Percentiles rank a stretch among this genome's conserved stretches.
These are phyloP conservation scores for Globisporangium paroecandrum DNA, from an alignment of 352 stramenopile species.

Conservation along the genomic window DNA sequence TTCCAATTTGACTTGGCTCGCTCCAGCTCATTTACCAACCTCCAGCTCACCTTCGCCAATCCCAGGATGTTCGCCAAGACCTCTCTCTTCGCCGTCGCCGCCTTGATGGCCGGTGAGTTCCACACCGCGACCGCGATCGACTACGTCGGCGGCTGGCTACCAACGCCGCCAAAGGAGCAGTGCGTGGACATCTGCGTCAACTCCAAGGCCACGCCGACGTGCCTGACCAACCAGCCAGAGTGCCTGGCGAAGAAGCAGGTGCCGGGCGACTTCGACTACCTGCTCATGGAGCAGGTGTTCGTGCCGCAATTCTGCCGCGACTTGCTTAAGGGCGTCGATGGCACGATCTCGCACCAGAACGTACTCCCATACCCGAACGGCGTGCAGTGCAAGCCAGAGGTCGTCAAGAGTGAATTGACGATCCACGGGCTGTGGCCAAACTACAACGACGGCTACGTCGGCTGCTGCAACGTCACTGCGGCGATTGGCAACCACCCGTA, in stretches of 20 bases:
- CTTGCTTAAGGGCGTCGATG: slow-evolving; percentile 64
- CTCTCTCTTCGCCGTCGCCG: slow-evolving; percentile 15
- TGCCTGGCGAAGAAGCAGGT: slow-evolving; percentile 65
- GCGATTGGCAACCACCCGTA: slow-evolving; percentile 55
- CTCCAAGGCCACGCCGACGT: slow-evolving; percentile 57
- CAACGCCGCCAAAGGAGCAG: slow-evolving; percentile 38
- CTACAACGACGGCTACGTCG: slow-evolving; percentile 70
- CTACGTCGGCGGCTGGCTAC: slow-evolving; percentile 62
- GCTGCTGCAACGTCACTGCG: slow-evolving; percentile 63
- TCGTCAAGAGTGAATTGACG: slow-evolving; percentile 54
- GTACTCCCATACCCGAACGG: slow-evolving; percentile 61
- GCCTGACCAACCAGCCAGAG: slow-evolving; percentile 43
- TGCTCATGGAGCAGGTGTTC: slow-evolving; percentile 77
- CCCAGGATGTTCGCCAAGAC: slow-evolving; percentile 18
- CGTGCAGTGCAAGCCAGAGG: slow-evolving; percentile 38
- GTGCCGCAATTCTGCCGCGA: slow-evolving; percentile 83
- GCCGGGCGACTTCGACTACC: slow-evolving; percentile 74
- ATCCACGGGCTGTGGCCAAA: slow-evolving; percentile 80
- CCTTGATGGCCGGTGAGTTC: slow-evolving; percentile 16
- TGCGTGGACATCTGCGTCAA: slow-evolving; percentile 76
- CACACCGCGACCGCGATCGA: slow-evolving; percentile 32
- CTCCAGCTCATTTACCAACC: slow-evolving; percentile 8
- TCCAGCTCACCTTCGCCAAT: neutral
- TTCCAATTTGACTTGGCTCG: slow-evolving; percentile 14
- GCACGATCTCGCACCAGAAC: slow-evolving; percentile 78